A percentile compares a stretch with the other conserved stretches of the same genome.
phyloP scores from a whole-genome alignment of 208 protist genomes.

The Acanthamoeba pearcei region DNA sequence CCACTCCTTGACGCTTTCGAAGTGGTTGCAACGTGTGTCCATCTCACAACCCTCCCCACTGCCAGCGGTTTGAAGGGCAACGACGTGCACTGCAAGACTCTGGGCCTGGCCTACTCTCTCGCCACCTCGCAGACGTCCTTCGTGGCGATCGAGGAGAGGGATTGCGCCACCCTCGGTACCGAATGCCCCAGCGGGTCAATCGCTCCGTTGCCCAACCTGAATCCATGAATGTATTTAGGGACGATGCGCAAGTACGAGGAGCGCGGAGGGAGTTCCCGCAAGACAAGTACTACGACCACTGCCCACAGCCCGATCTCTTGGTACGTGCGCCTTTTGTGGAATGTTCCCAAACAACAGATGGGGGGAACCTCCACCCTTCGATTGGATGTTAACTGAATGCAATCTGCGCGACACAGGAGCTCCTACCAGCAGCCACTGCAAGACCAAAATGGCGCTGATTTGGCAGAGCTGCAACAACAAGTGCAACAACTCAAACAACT shows the following conservation, averaged over 20 bases:
- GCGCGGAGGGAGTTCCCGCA: neutral
- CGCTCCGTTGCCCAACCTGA: neutral
- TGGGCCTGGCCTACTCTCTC: neutral
- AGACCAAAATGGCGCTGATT: neutral
- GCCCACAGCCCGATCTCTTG: neutral
- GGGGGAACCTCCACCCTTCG: too few relatives aligned
- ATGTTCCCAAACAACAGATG: too few relatives aligned
- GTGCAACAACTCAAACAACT: neutral
- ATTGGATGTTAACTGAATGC: too few relatives aligned
- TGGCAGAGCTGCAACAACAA: neutral
- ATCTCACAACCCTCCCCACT: neutral
- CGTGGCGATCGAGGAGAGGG: conserved; percentile 16
- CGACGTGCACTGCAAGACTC: neutral
- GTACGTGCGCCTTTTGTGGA: too few relatives aligned
- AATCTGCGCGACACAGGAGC: too few relatives aligned
- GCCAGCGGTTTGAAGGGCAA: neutral
- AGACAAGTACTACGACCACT: neutral
- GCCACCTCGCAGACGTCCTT: conserved; percentile 60
- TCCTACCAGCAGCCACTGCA: neutral
- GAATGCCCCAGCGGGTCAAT: too few relatives aligned
- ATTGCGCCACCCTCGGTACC: neutral
- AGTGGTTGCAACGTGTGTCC: too few relatives aligned
- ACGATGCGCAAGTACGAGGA: neutral
- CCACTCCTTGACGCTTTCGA: neutral
- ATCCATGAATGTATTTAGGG: neutral